Percentiles rank a stretch among this genome's conserved stretches.
Evolutionary conservation across 768 basidiomycete genomes (phyloP).

Genomic region (Termitomyces eurrhizus): DNA sequence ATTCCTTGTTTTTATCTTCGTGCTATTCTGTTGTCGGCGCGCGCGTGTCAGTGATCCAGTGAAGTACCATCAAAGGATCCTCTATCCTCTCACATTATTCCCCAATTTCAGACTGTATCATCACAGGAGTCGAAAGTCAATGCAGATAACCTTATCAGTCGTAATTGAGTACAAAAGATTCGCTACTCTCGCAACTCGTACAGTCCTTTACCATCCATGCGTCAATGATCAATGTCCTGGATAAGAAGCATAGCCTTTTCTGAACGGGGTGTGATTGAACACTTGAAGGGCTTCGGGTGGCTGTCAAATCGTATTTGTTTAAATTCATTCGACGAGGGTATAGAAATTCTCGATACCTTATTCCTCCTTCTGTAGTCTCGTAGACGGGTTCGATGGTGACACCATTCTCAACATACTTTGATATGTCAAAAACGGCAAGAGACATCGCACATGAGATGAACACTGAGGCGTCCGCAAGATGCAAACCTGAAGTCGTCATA

Average conservation of each 20-base stretch:
- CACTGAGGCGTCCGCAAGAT: conserved; percentile 50
- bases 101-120: too few relatives aligned
- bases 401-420: conserved; percentile 41
- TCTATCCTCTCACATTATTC: too few relatives aligned
- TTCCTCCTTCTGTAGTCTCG: conserved; percentile 57
- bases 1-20: too few relatives aligned
- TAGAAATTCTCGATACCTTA: conserved; percentile 37
- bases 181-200: not conserved
- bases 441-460: conserved; percentile 50
- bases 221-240: not conserved
- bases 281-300: conserved; percentile 1
- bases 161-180: too few relatives aligned
- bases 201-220: not conserved
- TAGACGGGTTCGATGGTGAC: conserved; percentile 46
- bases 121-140: too few relatives aligned
- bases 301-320: not conserved
- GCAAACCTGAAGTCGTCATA: conserved; percentile 32
- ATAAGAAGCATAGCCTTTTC: not conserved
- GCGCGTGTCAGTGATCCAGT: too few relatives aligned
- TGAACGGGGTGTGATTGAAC: not conserved
- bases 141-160: too few relatives aligned
- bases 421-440: conserved; percentile 48
- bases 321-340: not conserved
- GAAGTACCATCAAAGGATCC: too few relatives aligned
- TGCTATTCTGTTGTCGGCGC: too few relatives aligned